phyloP scores from a whole-genome alignment of 2,329 filamentous ascomycete genomes.

The Elsinoe necatrix region DNA sequence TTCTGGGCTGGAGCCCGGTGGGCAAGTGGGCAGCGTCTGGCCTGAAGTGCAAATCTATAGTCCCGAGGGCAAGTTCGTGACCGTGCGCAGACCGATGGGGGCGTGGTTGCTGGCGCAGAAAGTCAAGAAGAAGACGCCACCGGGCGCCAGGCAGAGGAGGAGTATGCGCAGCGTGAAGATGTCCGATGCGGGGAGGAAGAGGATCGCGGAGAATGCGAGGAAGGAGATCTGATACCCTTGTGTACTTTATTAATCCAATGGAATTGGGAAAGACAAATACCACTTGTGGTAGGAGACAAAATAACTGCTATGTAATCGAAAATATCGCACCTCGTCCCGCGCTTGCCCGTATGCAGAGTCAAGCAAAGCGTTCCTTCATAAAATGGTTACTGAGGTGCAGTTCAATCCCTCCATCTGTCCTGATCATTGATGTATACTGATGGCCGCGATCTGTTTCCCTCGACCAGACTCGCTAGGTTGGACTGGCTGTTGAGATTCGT shows the following conservation, averaged over 20 bases:
- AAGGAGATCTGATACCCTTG: slow-evolving; percentile 1
- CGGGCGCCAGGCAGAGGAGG: slow-evolving; percentile 51
- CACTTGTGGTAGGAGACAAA: no score
- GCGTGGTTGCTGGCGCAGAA: slow-evolving; percentile 55
- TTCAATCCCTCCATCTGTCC: neutral
- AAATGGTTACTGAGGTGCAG: neutral
- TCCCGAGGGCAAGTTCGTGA: slow-evolving; percentile 75
- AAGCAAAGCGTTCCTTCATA: neutral
- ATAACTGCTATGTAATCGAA: neutral
- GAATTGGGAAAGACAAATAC: no score
- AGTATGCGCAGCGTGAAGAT: slow-evolving; percentile 43
- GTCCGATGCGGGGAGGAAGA: slow-evolving; percentile 16
- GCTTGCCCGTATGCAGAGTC: neutral
- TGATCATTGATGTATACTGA: slow-evolving; percentile 12
- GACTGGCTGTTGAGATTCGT: slow-evolving; percentile 13
- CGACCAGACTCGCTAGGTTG: slow-evolving; percentile 12
- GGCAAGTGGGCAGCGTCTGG: neutral
- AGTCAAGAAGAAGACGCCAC: slow-evolving; percentile 41
- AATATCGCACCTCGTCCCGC: neutral
- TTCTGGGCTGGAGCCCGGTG: slow-evolving; percentile 18
- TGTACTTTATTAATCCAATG: neutral
- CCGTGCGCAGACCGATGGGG: slow-evolving; percentile 57
- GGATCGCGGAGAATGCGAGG: neutral
- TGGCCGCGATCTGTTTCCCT: slow-evolving; percentile 6
- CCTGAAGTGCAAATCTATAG: slow-evolving; percentile 77